Evolutionary conservation across 306 rosid species (phyloP), one percentile per base, ranked within the genome.

Genomic region (Heteromeles arbutifolia): DNA sequence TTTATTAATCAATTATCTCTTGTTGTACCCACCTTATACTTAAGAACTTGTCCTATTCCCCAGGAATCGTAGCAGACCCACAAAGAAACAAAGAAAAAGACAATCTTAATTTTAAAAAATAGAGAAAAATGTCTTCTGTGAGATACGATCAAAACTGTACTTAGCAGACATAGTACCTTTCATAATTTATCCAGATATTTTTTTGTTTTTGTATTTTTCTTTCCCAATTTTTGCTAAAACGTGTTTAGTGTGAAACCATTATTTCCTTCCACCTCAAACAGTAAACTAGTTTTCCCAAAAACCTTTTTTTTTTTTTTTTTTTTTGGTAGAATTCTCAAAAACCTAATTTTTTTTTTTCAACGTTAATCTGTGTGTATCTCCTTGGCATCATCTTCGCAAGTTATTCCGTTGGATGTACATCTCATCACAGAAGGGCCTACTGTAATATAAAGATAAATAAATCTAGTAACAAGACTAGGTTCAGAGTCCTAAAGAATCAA

Each of bases 11-110:
- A 37, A 37, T 37, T 37, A 37, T 37, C 41, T 7, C 41, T 37
- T 41, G 25, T 41, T 32, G 64, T 53, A 75, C 17, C 58, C 14
- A 21, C 14, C 52, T 65, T 3, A 21, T 4, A 37, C 41, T 37
- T 37, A 64, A 64, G 73, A 72, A 44, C 14, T 72, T 68, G 69
- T 77, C 65, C 43, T 19, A 58, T 59, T 66, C 73, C 29, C 8
- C 25, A 39, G 43, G 48, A 80, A 74, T 78, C 39, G 69, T 63
- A 78, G 32, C 64, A 44, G 56, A 45, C 62, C 45, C 72, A 76
- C 41, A 68, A 81, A 75, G 67, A 25, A 73, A 76, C 78, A 72
- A 64, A 13, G 64, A 74, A 72, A 75, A 81, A 66, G 87, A 72
- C 79, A 74, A 62, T 44, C 62, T 61, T 28, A 39, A 71, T 62